Evolutionary conservation across 2,329 filamentous ascomycete genomes (phyloP), one percentile per base, ranked within the genome.

Genomic region (Scedosporium boydii): DNA sequence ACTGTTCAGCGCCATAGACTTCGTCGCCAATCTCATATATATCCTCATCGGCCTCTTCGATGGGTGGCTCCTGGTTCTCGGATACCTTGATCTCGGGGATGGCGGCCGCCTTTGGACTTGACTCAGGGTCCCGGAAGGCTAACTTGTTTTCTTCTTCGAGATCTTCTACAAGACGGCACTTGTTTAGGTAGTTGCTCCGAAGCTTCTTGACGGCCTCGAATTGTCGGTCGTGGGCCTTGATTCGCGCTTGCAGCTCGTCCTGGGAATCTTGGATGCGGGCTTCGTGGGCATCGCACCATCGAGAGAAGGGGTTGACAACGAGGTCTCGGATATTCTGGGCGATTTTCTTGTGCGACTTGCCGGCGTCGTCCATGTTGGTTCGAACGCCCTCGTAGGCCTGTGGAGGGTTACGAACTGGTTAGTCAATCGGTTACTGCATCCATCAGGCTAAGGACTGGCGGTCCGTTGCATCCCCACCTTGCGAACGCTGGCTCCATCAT

Each of bases 81-180:
- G 89, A 86, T 48, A 98, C 87, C 74, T 97, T 96, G 75, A 99
- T 96, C 71, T 92, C 93, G 55, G 90, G 90, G 48, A 91, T 89
- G 42, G 84, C 81, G n/a, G 10, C 38, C 73, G 10, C 38, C 73
- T 86, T 80, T 3, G 89, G 88, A 73, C 89, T 92, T 41, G 74
- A 79, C 69, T 88, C 84, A 2, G 92, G 91, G 67, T 93, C 91
- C 74, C 96, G 92, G 76, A 99, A 99, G 46, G 93, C 95, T 62
- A 99, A 83, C 77, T 99, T 98, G 75, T 97, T 96, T 79, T 99
- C 96, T 76, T 99, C 95, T 74, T 99, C 95, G 64, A 98, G 78
- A 72, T 99, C 95, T 73, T 99, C 96, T 6, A 98, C 89, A 65
- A 97, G 80, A 59, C 96, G 88, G 74, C 95, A 99, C 77, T 98